These are phyloP conservation scores for Aspergillus hortae DNA, from an alignment of 2,329 filamentous ascomycete species.

Conservation along the genomic window DNA sequence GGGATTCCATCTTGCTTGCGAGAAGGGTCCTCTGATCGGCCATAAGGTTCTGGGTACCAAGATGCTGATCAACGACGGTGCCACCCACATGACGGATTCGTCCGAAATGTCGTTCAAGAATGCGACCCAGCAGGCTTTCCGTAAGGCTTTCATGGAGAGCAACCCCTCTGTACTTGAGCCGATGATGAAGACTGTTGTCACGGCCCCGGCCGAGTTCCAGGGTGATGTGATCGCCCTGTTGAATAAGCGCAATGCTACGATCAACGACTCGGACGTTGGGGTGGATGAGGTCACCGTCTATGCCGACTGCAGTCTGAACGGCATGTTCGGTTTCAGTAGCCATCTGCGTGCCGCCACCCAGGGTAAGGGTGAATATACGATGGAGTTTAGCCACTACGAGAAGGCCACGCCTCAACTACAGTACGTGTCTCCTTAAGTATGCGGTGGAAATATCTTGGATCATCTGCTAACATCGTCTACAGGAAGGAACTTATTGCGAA, in stretches of 20 bases:
- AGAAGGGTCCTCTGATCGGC: slow-evolving; percentile 85
- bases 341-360: slow-evolving; percentile 90
- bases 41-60: slow-evolving; percentile 85
- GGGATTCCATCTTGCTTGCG: slow-evolving; percentile 78
- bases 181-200: slow-evolving; percentile 97
- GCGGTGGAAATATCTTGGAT: not conserved
- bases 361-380: slow-evolving; percentile 96
- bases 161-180: slow-evolving; percentile 86
- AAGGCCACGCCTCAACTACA: slow-evolving; percentile 84
- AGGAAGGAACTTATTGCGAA: slow-evolving; percentile 65
- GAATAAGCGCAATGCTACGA: slow-evolving; percentile 94
- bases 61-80: slow-evolving; percentile 95
- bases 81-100: slow-evolving; percentile 96
- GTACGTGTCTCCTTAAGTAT: slow-evolving; percentile 50
- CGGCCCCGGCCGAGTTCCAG: slow-evolving; percentile 94
- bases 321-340: slow-evolving; percentile 96
- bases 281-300: slow-evolving; percentile 89
- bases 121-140: slow-evolving; percentile 94
- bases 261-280: slow-evolving; percentile 92
- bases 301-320: slow-evolving; percentile 89
- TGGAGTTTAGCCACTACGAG: slow-evolving; percentile 98
- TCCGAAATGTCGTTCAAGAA: slow-evolving; percentile 94
- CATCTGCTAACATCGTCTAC: not conserved
- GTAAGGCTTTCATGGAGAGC: slow-evolving; percentile 81
- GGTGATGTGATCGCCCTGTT: slow-evolving; percentile 90